Conservation (phyloP, 73 alveolate species). For the Breviolum minutum region DNA sequence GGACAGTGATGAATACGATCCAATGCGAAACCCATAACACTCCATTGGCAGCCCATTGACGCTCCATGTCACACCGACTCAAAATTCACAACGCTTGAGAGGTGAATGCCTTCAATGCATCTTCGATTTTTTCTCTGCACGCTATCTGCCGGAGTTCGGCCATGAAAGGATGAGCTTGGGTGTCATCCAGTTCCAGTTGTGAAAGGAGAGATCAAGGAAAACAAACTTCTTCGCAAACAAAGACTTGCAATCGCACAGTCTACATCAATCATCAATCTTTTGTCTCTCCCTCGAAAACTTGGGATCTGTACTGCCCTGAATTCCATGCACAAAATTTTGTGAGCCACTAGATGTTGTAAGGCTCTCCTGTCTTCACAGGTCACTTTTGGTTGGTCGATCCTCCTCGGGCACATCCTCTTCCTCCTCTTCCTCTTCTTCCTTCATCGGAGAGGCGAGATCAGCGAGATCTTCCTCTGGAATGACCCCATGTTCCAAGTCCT, state of each 20-base stretch:
- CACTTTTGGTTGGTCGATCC: background rate
- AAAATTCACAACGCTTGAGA: too few species aligned
- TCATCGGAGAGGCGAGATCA: background rate
- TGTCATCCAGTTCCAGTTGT: background rate
- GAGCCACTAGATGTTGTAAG: background rate
- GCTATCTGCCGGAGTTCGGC: background rate
- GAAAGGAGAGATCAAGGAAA: background rate
- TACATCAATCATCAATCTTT: too few species aligned
- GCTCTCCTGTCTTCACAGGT: background rate
- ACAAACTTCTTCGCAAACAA: background rate
- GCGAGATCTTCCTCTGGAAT: background rate
- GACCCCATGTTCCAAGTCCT: constrained; percentile 2
- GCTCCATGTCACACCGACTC: too few species aligned
- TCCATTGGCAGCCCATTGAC: too few species aligned
- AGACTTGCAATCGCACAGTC: too few species aligned
- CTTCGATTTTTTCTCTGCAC: too few species aligned
- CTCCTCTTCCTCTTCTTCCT: background rate
- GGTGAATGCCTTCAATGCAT: too few species aligned
- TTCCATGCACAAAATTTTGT: background rate
- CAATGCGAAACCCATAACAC: too few species aligned
- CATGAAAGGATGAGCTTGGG: background rate
- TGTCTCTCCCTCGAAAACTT: too few species aligned
- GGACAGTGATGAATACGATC: too few species aligned
- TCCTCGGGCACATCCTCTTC: constrained; percentile 2
- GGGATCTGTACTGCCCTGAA: background rate